Base-by-base conservation (phyloP, 331 rosid genomes). In the Pyracantha coccinea region DNA sequence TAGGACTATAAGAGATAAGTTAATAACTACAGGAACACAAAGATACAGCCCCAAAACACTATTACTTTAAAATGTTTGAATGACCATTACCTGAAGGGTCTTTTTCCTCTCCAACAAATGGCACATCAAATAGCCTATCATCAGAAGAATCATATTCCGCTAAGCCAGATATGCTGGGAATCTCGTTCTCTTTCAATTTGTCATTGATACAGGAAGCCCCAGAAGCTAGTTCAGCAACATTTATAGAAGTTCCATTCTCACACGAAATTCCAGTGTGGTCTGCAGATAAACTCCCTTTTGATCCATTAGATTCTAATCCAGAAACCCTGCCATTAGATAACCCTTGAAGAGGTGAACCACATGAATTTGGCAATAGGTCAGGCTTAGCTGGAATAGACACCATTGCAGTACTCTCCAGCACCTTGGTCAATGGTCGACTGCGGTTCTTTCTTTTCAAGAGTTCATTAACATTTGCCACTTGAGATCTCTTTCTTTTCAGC, bases 381-480 rank as follows among this genome's bases (percentile, higher is more conserved):
- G 91, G 83, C 66, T 73, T 70, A 73, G 87, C 90, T 23, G 98
- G 96, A 86, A 84, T 88, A 17, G 93, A 84, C 69, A 95, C 90
- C 92, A 92, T 89, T 35, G 92, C 85, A 35, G 98, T 90, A 82
- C 93, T 88, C 90, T 90, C 92, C 82, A 95, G 83, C 81, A 95
- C 97, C 88, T 89, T 92, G 11, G 92, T 90, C 83, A 95, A 79
- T 29, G 93, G 92, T 31, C 90, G 86, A 71, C 89, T 89, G 12
- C 97, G 90, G 75, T 82, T 80, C 81, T 86, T 95, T 82, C 89
- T 90, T 87, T 84, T 95, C 72, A 79, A 76, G 13, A 77, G 70
- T 79, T 95, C 98, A 53, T 88, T 85, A 72, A 65, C 92, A 72
- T 89, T 84, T 32, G 89, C 80, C 62, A 87, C 96, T 72, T 80